Conservation (phyloP, 108 stramenopile genomes). For the Cyclostephanos tholiformis region DNA sequence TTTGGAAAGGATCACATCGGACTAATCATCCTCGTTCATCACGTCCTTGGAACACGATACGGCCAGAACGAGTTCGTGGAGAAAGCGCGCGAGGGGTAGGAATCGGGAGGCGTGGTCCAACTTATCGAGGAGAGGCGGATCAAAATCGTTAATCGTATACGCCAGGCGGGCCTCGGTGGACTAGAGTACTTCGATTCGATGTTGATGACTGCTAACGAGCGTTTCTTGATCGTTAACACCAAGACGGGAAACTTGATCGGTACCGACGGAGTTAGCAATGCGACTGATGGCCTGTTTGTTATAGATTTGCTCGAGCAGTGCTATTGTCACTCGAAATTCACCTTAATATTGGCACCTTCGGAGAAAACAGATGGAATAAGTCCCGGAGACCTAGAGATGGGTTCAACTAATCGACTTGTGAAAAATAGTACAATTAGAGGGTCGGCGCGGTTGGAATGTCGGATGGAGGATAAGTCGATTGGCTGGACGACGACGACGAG, state of each 20-base stretch:
- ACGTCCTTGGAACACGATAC: slow-evolving; percentile 47
- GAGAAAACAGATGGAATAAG: too few relatives aligned
- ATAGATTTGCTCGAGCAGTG: slow-evolving; percentile 59
- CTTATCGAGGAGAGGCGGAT: slow-evolving; percentile 19
- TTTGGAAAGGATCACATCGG: slow-evolving; percentile 77
- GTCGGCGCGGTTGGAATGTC: too few relatives aligned
- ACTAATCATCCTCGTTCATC: slow-evolving; percentile 63
- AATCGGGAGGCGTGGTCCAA: slow-evolving; percentile 48
- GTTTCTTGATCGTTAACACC: slow-evolving; percentile 70
- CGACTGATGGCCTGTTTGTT: slow-evolving; percentile 61
- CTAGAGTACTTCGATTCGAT: slow-evolving; percentile 60
- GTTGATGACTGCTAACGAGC: slow-evolving; percentile 67
- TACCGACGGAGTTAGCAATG: slow-evolving; percentile 35
- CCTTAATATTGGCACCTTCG: background rate
- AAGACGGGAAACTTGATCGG: slow-evolving; percentile 64
- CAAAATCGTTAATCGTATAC: slow-evolving; percentile 59
- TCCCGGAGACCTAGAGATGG: too few relatives aligned
- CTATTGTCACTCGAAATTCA: background rate
- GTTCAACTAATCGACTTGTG: too few relatives aligned
- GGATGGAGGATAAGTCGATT: too few relatives aligned
- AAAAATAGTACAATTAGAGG: too few relatives aligned
- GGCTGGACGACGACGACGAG: too few relatives aligned
- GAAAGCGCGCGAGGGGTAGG: slow-evolving; percentile 11
- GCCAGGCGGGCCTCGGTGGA: slow-evolving; percentile 66
- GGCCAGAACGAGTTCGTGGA: slow-evolving; percentile 33